Evolutionary conservation across 2,329 filamentous ascomycete genomes (phyloP).

Genomic region (Ilyonectria robusta): DNA sequence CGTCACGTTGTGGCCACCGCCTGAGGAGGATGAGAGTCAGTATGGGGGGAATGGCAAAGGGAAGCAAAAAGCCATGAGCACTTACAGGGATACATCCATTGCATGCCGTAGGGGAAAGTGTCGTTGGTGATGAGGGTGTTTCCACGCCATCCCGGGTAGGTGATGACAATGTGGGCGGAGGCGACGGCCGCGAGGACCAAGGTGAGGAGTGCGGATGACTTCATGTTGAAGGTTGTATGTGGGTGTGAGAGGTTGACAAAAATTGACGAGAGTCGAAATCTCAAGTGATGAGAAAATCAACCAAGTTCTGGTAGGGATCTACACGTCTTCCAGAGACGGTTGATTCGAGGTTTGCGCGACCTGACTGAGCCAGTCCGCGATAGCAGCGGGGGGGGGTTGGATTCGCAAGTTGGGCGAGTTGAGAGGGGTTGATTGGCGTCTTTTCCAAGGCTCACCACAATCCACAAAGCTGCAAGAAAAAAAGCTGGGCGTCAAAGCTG

Average conservation of each 20-base stretch:
- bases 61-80: conserved; percentile 31
- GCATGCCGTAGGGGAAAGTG: conserved; percentile 89
- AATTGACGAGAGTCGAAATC: conserved; percentile 2
- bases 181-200: conserved; percentile 64
- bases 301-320: neutral
- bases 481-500: neutral
- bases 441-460: neutral
- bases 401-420: neutral
- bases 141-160: conserved; percentile 89
- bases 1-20: conserved; percentile 84
- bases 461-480: neutral
- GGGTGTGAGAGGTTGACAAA: neutral
- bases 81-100: conserved; percentile 96
- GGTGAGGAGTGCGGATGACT: conserved; percentile 59
- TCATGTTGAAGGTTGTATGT: conserved; percentile 56
- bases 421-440: conserved; percentile 2
- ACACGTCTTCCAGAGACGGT: conserved; percentile 27
- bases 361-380: neutral
- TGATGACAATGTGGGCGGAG: conserved; percentile 84
- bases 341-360: conserved; percentile 1
- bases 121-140: conserved; percentile 87
- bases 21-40: conserved; percentile 61
- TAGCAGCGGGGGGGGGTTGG: conserved; percentile 4
- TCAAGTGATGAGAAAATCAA: neutral
- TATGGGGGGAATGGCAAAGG: conserved; percentile 1